These are phyloP conservation scores for Arabidopsis arenosa DNA, from an alignment of 345 rosid genomes.

Conservation along the genomic window DNA sequence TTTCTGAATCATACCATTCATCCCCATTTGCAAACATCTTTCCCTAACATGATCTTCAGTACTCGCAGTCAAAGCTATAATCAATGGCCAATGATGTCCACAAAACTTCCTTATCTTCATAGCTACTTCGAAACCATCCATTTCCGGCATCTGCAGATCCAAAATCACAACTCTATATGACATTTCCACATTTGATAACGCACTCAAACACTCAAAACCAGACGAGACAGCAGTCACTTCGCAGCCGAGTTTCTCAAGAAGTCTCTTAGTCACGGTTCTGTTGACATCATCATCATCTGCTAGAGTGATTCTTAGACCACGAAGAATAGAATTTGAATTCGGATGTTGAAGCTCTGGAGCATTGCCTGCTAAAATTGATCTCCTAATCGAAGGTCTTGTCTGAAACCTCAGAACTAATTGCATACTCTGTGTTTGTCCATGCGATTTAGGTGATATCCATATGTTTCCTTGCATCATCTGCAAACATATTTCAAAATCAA, in stretches of 20 bases:
- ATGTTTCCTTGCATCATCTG: slow-evolving; percentile 99
- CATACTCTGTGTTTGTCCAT: slow-evolving; percentile 76
- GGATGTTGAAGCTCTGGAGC: slow-evolving; percentile 58
- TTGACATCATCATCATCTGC: slow-evolving; percentile 80
- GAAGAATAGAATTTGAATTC: slow-evolving; percentile 57
- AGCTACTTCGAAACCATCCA: slow-evolving; percentile 96
- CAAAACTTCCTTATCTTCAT: slow-evolving; percentile 78
- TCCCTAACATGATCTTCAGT: slow-evolving; percentile 78
- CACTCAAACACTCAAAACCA: slow-evolving; percentile 85
- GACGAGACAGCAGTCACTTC: slow-evolving; percentile 84
- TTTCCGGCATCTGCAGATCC: slow-evolving; percentile 92
- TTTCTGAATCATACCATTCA: slow-evolving; percentile 89
- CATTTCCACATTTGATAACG: slow-evolving; percentile 59
- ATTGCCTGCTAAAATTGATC: slow-evolving; percentile 45
- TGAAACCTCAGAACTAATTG: slow-evolving; percentile 73
- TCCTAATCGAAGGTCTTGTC: slow-evolving; percentile 54
- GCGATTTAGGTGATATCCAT: slow-evolving; percentile 69
- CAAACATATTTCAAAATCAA: slow-evolving; percentile 11
- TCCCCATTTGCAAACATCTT: slow-evolving; percentile 76
- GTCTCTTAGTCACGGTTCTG: slow-evolving; percentile 76
- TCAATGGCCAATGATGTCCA: slow-evolving; percentile 79
- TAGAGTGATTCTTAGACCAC: slow-evolving; percentile 69
- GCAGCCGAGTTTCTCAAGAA: slow-evolving; percentile 87
- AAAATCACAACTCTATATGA: slow-evolving; percentile 66
- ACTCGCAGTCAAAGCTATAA: slow-evolving; percentile 87